Conservation (phyloP, 139 green algal genomes). For the Chlamydomonas sphaeroides region DNA sequence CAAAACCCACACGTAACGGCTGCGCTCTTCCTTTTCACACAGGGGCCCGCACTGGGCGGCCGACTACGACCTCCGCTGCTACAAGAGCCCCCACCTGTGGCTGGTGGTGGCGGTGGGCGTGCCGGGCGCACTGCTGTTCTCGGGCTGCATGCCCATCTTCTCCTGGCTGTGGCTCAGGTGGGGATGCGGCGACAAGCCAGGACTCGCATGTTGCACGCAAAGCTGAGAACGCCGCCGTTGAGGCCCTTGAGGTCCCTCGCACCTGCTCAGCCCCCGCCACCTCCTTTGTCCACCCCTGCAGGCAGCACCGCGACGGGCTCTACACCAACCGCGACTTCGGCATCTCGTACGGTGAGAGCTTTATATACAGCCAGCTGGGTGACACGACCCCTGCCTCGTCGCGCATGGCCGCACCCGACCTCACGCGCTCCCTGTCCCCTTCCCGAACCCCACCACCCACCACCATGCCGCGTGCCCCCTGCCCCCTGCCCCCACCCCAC, state of each 20-base stretch:
- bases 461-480: neutral
- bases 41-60: slow-evolving; percentile 32
- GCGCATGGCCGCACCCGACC: too few species aligned
- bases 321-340: slow-evolving; percentile 2
- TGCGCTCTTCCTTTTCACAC: too few species aligned
- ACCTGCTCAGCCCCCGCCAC: too few species aligned
- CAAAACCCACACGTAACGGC: too few species aligned
- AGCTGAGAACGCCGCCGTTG: too few species aligned
- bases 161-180: slow-evolving; percentile 3
- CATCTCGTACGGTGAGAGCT: slow-evolving; percentile 1
- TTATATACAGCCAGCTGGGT: too few species aligned
- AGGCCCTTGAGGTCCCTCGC: too few species aligned
- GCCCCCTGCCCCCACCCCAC: neutral
- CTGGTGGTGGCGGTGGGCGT: slow-evolving; percentile 44
- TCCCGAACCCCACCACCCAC: too few species aligned
- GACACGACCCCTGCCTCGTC: too few species aligned
- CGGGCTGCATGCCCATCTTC: slow-evolving; percentile 25
- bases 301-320: neutral
- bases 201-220: too few species aligned
- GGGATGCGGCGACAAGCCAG: too few species aligned
- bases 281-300: neutral
- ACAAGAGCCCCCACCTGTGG: slow-evolving; percentile 37
- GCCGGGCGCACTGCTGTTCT: slow-evolving; percentile 41
- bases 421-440: too few species aligned
- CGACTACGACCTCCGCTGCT: slow-evolving; percentile 45